Base-by-base conservation (phyloP, 148 eudicot genomes). In the Rhododendron simsii region DNA sequence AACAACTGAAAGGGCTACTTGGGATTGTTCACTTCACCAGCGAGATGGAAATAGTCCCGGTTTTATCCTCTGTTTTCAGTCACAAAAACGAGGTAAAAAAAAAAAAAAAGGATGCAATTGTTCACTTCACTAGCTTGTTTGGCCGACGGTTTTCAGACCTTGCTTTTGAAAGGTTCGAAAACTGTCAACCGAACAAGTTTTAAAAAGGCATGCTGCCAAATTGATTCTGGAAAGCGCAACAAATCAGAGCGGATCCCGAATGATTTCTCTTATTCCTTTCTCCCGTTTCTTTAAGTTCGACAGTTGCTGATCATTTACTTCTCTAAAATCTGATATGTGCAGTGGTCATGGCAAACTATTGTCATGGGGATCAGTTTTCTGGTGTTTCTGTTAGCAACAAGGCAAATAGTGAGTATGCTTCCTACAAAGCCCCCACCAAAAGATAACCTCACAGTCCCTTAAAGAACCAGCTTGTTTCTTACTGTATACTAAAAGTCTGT, bases 331-430 rank as follows among this genome's bases (percentile, higher is more conserved):
- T 71, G 71, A 81, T 73, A 67, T 86, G 83, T 93, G 92, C 95
- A 97, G 99, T 97, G 99, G 98, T 90, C 93, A 82, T 93, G 96
- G 98, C 93, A 93, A 90, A 95, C 95, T 67, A 89, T 94, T 86
- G 87, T 89, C n/a, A 90, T 97, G 98, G 99, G 99, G 18, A 86
- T 90, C 71, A 76, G 89, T 74, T 97, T 97, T 86, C 93, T 97
- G 50, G 65, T 88, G 85, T 91, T 97, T 55, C 91, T 97, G 74
- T 91, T 97, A 13, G 82, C 88, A 57, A 87, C 99, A 86, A 93
- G 96, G 85, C 91, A 91, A 57, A 88, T 95, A 83, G 99, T 71
- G 39, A 71, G 76, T 71, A 4, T 71, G 76, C 76, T 67, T 67
- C 35, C 41, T 5, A 4, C 21, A 33, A 71, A 71, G 16, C 39